Evolutionary conservation across 2,329 filamentous ascomycete genomes (phyloP).

Genomic region (Neocatenulostroma microsporum): DNA sequence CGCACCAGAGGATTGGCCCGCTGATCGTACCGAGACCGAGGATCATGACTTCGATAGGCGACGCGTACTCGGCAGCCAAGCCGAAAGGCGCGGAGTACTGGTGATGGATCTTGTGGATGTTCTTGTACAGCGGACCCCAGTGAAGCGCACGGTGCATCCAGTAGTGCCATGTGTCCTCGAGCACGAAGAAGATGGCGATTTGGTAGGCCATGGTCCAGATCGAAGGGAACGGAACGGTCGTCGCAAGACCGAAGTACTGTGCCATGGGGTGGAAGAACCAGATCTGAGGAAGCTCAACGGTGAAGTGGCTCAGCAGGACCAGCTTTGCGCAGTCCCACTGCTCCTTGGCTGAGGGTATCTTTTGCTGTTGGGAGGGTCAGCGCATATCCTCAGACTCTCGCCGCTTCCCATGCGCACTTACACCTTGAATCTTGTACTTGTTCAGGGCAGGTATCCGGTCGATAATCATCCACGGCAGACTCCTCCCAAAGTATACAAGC

Average conservation of each 20-base stretch:
- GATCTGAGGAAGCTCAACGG: constrained; percentile 95
- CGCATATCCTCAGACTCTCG: not conserved
- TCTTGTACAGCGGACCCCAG: constrained; percentile 90
- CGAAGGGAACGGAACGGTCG: constrained; percentile 80
- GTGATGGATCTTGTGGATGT: constrained; percentile 98
- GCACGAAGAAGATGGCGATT: constrained; percentile 85
- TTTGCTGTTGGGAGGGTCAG: constrained; percentile 45
- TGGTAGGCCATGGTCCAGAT: constrained; percentile 82
- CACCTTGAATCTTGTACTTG: constrained; percentile 88
- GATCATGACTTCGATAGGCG: constrained; percentile 92
- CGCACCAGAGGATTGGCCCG: constrained; percentile 74
- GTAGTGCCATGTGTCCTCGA: constrained; percentile 98
- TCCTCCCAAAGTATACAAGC: constrained; percentile 85
- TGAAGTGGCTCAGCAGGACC: constrained; percentile 92
- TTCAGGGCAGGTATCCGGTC: constrained; percentile 81
- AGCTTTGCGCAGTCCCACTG: constrained; percentile 92
- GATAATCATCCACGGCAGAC: constrained; percentile 85
- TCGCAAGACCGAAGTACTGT: constrained; percentile 82
- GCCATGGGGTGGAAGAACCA: constrained; percentile 99
- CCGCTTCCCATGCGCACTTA: constrained; percentile 37
- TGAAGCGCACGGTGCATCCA: constrained; percentile 90
- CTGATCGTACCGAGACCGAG: constrained; percentile 82
- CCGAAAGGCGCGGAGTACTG: constrained; percentile 97
- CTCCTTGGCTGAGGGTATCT: constrained; percentile 85
- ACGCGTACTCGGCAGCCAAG: constrained; percentile 93